These are phyloP conservation scores for Cercis canadensis DNA, from an alignment of 306 rosid species.

Conservation along the genomic window DNA sequence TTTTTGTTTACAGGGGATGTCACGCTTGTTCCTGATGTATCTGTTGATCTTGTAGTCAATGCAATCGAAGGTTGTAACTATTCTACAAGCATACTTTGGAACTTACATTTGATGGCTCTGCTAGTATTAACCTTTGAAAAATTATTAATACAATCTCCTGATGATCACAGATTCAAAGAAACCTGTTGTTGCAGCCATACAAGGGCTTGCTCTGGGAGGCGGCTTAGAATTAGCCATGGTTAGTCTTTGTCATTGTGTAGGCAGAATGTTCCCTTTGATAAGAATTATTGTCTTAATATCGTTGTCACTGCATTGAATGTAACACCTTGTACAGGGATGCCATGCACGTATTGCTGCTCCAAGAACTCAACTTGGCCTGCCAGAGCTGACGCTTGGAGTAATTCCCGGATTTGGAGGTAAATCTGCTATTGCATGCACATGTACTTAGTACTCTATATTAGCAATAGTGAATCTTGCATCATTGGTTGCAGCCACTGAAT, in stretches of 20 bases:
- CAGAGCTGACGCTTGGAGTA: conserved; percentile 90
- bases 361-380: conserved; percentile 84
- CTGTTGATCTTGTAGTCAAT: conserved; percentile 84
- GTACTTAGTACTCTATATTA: conserved; percentile 19
- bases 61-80: conserved; percentile 68
- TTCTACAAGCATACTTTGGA: conserved; percentile 27
- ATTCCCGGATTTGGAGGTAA: conserved; percentile 98
- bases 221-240: conserved; percentile 97
- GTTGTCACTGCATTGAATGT: conserved; percentile 18
- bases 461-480: conserved; percentile 18
- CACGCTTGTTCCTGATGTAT: conserved; percentile 77
- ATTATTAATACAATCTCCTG: conserved; percentile 23
- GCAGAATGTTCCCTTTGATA: not conserved
- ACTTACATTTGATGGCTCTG: conserved; percentile 20
- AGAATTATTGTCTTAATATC: conserved; percentile 9
- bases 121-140: conserved; percentile 4
- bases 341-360: conserved; percentile 95
- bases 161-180: conserved; percentile 74
- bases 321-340: conserved; percentile 68
- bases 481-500: conserved; percentile 26
- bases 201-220: conserved; percentile 99
- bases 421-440: conserved; percentile 27
- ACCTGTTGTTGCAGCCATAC: conserved; percentile 91
- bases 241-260: conserved; percentile 44
- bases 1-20: conserved; percentile 65